Evolutionary conservation across 1,284 basidiomycete species (phyloP), one percentile per base, ranked within the genome.

Genomic region (Cutaneotrichosporon sp.): DNA sequence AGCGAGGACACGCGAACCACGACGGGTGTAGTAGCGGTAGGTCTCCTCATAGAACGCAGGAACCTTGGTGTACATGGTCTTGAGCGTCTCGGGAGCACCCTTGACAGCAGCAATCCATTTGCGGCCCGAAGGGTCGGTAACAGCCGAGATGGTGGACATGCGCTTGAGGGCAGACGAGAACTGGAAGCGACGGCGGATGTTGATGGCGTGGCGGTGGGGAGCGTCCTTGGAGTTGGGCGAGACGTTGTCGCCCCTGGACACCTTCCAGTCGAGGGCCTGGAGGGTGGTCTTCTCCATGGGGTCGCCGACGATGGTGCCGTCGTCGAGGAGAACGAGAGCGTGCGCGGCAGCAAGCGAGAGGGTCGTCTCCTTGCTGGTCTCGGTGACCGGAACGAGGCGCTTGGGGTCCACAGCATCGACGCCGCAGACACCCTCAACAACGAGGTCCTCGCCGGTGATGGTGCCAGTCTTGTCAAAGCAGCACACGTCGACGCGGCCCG

Each of bases 281-380:
- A 99, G 83, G 0, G 96, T 96, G 0, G 92, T 96, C 82, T 96
- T 96, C 81, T 99, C 96, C 96, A 99, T 99, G 0, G 97, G 96
- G 77, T 99, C 97, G 16, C 96, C 97, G 40, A 99, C 95, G 42
- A 97, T 84, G 1, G 88, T 89, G 5, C 93, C 96, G 74, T 85
- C 85, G 57, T 97, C 94, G 46, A 99, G 85, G 59, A 92, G 85
- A 22, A 99, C 96, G 4, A 99, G 84, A 0, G 97, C 95, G 75
- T 99, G 97, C 0, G 97, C 95, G 8, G 92, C 89, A 51, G 96
- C 96, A 14, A 99, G 87, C 63, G 92, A 92, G 0, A 92, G 83
- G 3, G 88, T 91, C 0, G 96, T 97, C 68, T 93, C 88, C 56
- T 86, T 85, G 2, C 85, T 83, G 9, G 89, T 87, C 60, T 90